phyloP scores from a whole-genome alignment of 2,329 filamentous ascomycete genomes.

The Aureobasidium subglaciale region DNA sequence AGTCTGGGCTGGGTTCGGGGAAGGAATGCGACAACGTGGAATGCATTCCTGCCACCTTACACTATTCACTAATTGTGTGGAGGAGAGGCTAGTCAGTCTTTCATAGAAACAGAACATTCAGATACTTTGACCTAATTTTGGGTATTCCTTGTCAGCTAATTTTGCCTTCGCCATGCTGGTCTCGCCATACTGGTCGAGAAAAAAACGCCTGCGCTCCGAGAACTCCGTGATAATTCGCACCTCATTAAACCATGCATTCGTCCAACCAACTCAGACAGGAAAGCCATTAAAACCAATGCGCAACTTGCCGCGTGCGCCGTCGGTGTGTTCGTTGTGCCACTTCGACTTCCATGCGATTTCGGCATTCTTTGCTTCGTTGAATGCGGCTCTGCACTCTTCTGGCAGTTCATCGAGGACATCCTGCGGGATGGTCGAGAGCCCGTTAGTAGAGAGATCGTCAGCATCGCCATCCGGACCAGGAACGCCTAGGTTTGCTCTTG shows the following conservation, averaged over 20 bases:
- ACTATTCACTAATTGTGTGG: neutral
- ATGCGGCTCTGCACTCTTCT: slow-evolving; percentile 62
- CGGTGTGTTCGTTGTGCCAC: slow-evolving; percentile 64
- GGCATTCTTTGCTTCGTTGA: slow-evolving; percentile 57
- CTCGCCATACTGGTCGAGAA: neutral
- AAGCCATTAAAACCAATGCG: slow-evolving; percentile 44
- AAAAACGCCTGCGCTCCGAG: slow-evolving; percentile 5
- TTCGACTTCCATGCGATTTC: slow-evolving; percentile 66
- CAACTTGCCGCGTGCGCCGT: slow-evolving; percentile 41
- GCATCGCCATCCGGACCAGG: slow-evolving; percentile 51
- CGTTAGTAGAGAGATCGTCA: slow-evolving; percentile 44
- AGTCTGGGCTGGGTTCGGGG: neutral
- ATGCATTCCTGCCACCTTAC: neutral
- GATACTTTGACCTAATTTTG: slow-evolving; percentile 6
- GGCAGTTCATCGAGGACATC: slow-evolving; percentile 62
- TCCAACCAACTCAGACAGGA: slow-evolving; percentile 34
- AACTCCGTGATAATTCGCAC: slow-evolving; percentile 6
- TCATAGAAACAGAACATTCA: slow-evolving; percentile 3
- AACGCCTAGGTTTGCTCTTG: slow-evolving; percentile 50
- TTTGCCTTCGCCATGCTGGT: slow-evolving; percentile 5
- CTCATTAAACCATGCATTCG: slow-evolving; percentile 7
- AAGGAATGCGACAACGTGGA: slow-evolving; percentile 4
- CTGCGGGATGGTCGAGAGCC: slow-evolving; percentile 56
- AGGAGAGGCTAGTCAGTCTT: neutral
- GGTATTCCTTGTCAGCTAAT: slow-evolving; percentile 11